A percentile compares a stretch with the other conserved stretches of the same genome.
Conservation (phyloP, 2,329 filamentous ascomycete genomes). For the Colletotrichum sublineola region DNA sequence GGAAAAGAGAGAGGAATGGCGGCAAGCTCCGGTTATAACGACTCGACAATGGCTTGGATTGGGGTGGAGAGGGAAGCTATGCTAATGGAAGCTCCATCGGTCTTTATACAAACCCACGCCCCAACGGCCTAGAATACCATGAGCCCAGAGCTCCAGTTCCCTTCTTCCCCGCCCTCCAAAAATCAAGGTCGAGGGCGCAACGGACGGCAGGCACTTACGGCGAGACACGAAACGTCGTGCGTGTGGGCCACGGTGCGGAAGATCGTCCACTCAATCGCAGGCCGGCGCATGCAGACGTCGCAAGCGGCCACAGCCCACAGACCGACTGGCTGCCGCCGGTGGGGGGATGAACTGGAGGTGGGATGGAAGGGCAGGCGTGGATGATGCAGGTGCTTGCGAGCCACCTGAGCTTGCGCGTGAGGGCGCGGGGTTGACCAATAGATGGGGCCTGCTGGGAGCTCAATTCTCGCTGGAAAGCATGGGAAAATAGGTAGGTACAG, state of each 20-base stretch:
- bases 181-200: neutral
- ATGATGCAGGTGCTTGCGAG: neutral
- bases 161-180: neutral
- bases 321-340: neutral
- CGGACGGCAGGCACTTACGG: conserved; percentile 15
- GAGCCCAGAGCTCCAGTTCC: neutral
- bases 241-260: conserved; percentile 36
- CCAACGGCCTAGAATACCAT: neutral
- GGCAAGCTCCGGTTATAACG: neutral
- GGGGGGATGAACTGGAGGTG: conserved; percentile 8
- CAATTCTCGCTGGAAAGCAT: conserved; percentile 42
- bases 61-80: neutral
- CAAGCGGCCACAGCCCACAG: conserved; percentile 22
- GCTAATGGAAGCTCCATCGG: neutral
- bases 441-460: conserved; percentile 2
- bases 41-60: neutral
- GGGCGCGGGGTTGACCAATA: conserved; percentile 31
- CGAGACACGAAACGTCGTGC: conserved; percentile 41
- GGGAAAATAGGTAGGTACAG: conserved; percentile 6
- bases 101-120: neutral
- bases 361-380: neutral
- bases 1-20: neutral
- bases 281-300: conserved; percentile 39
- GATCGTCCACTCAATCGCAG: conserved; percentile 38
- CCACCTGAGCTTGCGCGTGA: neutral